phyloP scores from a whole-genome alignment of 73 alveolate species.

The Blepharisma stoltei region DNA sequence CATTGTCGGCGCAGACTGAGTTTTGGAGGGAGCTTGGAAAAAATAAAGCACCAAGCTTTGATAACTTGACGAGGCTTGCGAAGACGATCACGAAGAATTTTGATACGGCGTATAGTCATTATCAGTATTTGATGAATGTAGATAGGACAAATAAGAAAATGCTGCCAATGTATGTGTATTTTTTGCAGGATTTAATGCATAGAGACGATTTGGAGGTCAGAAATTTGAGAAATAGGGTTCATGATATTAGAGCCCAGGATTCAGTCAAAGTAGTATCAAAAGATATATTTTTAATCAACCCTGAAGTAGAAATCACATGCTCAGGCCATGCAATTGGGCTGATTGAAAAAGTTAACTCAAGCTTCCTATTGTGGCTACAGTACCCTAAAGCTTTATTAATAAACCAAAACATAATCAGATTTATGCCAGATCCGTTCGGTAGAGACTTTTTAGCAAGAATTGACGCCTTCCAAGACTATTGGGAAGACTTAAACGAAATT shows the following conservation, averaged over 20 bases:
- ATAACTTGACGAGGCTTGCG: background rate
- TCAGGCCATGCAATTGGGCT: background rate
- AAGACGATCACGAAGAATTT: background rate
- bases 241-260: too few relatives aligned
- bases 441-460: background rate
- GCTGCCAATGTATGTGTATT: slow-evolving; percentile 26
- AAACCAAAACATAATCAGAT: background rate
- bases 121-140: background rate
- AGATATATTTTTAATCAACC: too few relatives aligned
- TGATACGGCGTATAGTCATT: background rate
- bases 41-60: background rate
- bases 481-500: too few relatives aligned
- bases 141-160: slow-evolving; percentile 24
- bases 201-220: slow-evolving; percentile 22
- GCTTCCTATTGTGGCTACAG: background rate
- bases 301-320: too few relatives aligned
- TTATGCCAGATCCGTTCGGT: slow-evolving; percentile 18
- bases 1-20: background rate
- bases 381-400: background rate
- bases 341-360: slow-evolving; percentile 21
- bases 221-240: slow-evolving; percentile 6
- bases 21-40: background rate
- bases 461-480: too few relatives aligned
- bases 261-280: too few relatives aligned
- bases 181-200: slow-evolving; percentile 4